These are phyloP conservation scores for Fusarium solani-melongenae DNA, from an alignment of 2,329 filamentous ascomycete genomes.

Conservation along the genomic window DNA sequence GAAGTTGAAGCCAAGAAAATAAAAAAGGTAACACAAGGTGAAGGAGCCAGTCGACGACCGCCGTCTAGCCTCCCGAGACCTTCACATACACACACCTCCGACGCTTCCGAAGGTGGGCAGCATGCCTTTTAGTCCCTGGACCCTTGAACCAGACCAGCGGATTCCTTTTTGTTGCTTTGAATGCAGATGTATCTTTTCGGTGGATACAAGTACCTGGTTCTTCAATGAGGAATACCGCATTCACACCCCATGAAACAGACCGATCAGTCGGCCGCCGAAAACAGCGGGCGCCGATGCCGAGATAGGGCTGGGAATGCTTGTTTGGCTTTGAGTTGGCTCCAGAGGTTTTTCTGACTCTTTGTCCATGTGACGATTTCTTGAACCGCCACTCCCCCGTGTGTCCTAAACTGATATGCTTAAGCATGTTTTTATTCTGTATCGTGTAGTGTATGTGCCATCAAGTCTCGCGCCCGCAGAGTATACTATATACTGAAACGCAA, in stretches of 20 bases:
- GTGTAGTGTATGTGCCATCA: conserved; percentile 6
- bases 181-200: conserved; percentile 26
- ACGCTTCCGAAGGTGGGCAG: conserved; percentile 24
- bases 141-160: conserved; percentile 5
- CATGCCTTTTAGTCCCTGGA: neutral
- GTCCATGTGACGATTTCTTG: neutral
- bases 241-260: neutral
- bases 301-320: conserved; percentile 17
- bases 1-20: neutral
- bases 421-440: conserved; percentile 19
- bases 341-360: neutral
- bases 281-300: conserved; percentile 5
- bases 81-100: conserved; percentile 7
- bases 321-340: conserved; percentile 6
- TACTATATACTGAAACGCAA: conserved; percentile 4
- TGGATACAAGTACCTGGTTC: conserved; percentile 21
- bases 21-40: neutral
- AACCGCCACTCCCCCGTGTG: conserved; percentile 7
- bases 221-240: neutral
- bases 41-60: neutral
- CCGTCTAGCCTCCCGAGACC: conserved; percentile 12
- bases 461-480: neutral
- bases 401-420: neutral
- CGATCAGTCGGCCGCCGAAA: neutral
- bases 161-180: neutral